Base-by-base conservation (phyloP, 768 basidiomycete species). In the Infundibulicybe gibba region DNA sequence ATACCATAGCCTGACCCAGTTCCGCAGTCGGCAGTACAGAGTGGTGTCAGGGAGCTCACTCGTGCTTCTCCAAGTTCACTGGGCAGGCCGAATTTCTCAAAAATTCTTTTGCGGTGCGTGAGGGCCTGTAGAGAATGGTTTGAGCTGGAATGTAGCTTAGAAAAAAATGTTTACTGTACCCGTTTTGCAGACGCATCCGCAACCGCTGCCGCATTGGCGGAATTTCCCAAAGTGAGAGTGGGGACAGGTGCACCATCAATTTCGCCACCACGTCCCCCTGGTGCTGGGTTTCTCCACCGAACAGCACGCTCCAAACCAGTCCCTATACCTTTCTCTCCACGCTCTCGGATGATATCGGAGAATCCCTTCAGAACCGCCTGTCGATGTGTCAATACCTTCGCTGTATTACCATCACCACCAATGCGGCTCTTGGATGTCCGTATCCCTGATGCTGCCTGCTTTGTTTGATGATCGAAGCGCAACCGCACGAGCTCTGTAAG, bases 401-500 rank as follows among this genome's bases (percentile, higher is more conserved):
- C 45, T n/a, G 48, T 14, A 3, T 38, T 33, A 9, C 42, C 32
- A 16, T 37, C 46, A 2, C 9, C n/a, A 20, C 10, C 34, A 9
- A 20, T 4, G 21, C 32, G 41, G 5, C 25, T 4, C 33, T 49
- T 44, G 5, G 11, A 21, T 1, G 50, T 52, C 8, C 50, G 48
- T 14, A 54, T 43, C 25, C 53, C 53, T 0, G 30, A 5, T 0
- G 49, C 48, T 31, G 58, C 54, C 25, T 60, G 54, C 35, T 50
- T 48, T 2, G 57, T 60, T 33, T 60, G 52, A 40, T 60, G 57
- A 17, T 32, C 5, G 2, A 25, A 15, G 2, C 49, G 47, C 41
- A 54, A n/a, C 0, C 48, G 10, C 4, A 58, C 44, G 9, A 58
- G 31, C 16, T 25, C 3, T 12, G 45, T 32, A 30, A 48, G 30